phyloP scores from a whole-genome alignment of 2,329 filamentous ascomycete genomes.

The Penicillium corylophilum region DNA sequence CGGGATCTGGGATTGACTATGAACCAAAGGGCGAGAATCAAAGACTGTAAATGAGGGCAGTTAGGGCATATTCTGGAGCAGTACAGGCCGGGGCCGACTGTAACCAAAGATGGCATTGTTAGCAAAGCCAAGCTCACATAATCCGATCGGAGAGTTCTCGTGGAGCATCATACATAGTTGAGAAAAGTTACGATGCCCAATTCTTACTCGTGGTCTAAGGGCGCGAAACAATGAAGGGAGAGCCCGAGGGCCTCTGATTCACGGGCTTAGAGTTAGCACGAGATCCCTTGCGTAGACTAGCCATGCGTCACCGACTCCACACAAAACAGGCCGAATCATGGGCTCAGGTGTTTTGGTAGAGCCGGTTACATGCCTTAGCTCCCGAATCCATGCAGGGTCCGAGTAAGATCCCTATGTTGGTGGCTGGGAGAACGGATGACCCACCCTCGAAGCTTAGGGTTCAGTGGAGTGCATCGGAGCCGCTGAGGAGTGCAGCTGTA shows the following conservation, averaged over 20 bases:
- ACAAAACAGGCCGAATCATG: background rate
- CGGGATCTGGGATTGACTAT: background rate
- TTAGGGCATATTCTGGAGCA: background rate
- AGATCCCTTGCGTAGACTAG: slow-evolving; percentile 19
- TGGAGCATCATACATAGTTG: background rate
- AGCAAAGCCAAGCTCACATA: slow-evolving; percentile 3
- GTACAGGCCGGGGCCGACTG: background rate
- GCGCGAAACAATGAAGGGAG: slow-evolving; percentile 22
- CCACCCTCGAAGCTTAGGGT: slow-evolving; percentile 1
- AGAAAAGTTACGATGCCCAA: slow-evolving; percentile 7
- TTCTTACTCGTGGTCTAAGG: slow-evolving; percentile 15
- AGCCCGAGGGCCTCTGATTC: slow-evolving; percentile 3
- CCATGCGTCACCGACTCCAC: slow-evolving; percentile 14
- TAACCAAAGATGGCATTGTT: slow-evolving; percentile 4
- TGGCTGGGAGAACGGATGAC: slow-evolving; percentile 2
- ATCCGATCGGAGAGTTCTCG: slow-evolving; percentile 5
- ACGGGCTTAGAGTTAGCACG: background rate
- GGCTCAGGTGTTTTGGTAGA: background rate
- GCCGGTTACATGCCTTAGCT: slow-evolving; percentile 17
- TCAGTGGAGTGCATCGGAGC: background rate
- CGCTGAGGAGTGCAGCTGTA: background rate
- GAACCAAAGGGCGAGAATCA: background rate
- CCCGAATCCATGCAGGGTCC: slow-evolving; percentile 2
- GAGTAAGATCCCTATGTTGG: background rate
- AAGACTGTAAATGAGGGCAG: background rate